Base-by-base conservation (phyloP, 176 grass and related monocot species). In the Thinopyrum elongatum region DNA sequence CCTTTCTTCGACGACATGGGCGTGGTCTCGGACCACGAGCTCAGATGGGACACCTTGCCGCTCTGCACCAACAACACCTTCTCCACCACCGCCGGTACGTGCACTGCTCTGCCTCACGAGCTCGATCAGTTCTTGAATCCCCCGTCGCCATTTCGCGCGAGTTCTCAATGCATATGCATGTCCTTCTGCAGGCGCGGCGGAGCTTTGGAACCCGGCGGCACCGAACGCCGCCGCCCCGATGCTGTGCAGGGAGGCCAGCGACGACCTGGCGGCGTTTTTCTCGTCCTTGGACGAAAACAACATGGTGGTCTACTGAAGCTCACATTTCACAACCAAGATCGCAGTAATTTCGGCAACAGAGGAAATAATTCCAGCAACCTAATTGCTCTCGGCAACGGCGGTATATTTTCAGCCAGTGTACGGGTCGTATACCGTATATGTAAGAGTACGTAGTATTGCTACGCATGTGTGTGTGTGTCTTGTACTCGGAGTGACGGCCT, bases 221-320 rank as follows among this genome's bases (percentile, higher is more conserved):
- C 74, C 8, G 46, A 70, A 76, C 64, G 26, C 80, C 25, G 47
- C 80, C 44, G 59, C 85, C 42, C 72, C 72, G 82, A 61, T 72
- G 83, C 86, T 99, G 70, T 97, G 97, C 72, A 91, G 97, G 91
- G 94, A 97, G 86, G 87, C 87, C 3, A 99, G 97, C 82, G 92
- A 93, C 73, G 97, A 99, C 65, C 86, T 80, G 78, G 74, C 85
- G 29, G 85, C 90, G 31, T 92, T 81, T 80, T 47, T 88, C 64
- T 46, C 29, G 1, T 3, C 79, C 16, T 5, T 76, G 4, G 97
- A 99, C 8, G 97, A 98, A 2, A 94, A 62, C 55, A 94, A 57
- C 55, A 85, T 87, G 87, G 76, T 90, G 15, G 84, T 83, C n/a
- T 95, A 77, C 80, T 90, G 89, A 90, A 75, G 26, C 25, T 19